Percentiles rank a stretch among this genome's conserved stretches.
These are phyloP conservation scores for Colletotrichum sp. DNA, from an alignment of 2,329 filamentous ascomycete genomes.

Conservation along the genomic window DNA sequence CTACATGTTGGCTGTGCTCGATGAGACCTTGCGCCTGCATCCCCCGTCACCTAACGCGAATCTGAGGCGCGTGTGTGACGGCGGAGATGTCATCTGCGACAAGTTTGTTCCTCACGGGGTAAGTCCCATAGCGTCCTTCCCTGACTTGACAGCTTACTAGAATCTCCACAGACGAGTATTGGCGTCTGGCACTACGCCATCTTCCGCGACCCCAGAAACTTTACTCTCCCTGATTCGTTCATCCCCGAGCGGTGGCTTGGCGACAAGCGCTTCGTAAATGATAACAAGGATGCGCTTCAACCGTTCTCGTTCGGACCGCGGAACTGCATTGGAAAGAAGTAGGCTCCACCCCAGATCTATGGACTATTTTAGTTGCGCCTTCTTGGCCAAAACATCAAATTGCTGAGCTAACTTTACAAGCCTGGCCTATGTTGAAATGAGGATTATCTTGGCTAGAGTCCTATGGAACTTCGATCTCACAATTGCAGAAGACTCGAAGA, in stretches of 20 bases:
- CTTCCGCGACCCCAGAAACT: not conserved
- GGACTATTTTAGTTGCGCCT: not conserved
- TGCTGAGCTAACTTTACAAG: not conserved
- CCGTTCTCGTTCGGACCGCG: conserved; percentile 33
- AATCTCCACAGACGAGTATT: not conserved
- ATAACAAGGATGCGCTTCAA: conserved; percentile 26
- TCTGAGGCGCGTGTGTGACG: conserved; percentile 29
- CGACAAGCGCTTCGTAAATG: conserved; percentile 22
- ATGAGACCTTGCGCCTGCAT: conserved; percentile 43
- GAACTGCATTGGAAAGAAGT: conserved; percentile 37
- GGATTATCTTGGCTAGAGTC: not conserved
- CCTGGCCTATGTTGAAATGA: not conserved
- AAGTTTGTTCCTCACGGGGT: conserved; percentile 37
- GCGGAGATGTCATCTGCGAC: conserved; percentile 35
- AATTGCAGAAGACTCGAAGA: conserved; percentile 34
- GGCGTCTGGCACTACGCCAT: not conserved
- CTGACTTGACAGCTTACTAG: not conserved
- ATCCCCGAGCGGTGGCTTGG: conserved; percentile 37
- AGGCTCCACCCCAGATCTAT: conserved; percentile 6
- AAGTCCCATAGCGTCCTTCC: conserved; percentile 21
- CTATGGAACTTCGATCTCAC: conserved; percentile 52
- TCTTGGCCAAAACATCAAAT: not conserved
- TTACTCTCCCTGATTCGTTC: not conserved
- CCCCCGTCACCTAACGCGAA: conserved; percentile 28
- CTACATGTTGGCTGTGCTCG: conserved; percentile 39